Evolutionary conservation across 305 asterid genomes (phyloP).

Genomic region (Striga hermonthica): DNA sequence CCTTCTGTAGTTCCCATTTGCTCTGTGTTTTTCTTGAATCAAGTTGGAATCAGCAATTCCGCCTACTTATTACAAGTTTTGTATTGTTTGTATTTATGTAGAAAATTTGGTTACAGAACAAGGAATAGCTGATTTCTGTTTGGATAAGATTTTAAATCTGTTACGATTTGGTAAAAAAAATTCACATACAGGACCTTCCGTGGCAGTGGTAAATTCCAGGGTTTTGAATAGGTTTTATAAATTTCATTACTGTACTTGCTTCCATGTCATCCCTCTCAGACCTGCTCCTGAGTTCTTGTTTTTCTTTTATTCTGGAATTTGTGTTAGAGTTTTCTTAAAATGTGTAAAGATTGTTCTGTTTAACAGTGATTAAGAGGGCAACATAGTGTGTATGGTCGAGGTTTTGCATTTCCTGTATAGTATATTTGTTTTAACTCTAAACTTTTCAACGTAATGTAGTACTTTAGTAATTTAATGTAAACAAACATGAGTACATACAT

Average conservation of each 20-base stretch:
- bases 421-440: neutral
- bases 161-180: slow-evolving; percentile 10
- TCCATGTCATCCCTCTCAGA: slow-evolving; percentile 10
- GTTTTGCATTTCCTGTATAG: slow-evolving; percentile 5
- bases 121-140: slow-evolving; percentile 22
- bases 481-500: neutral
- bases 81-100: neutral
- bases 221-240: neutral
- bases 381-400: neutral
- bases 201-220: slow-evolving; percentile 19
- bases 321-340: slow-evolving; percentile 1
- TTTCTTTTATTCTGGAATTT: neutral
- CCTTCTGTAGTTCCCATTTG: too few relatives aligned
- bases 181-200: slow-evolving; percentile 12
- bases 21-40: too few relatives aligned
- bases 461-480: neutral
- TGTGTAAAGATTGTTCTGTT: slow-evolving; percentile 2
- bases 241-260: slow-evolving; percentile 19
- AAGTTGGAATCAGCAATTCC: too few relatives aligned
- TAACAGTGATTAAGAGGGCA: neutral
- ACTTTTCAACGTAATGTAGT: neutral
- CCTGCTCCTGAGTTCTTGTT: neutral
- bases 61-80: slow-evolving; percentile 2
- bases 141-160: slow-evolving; percentile 16
- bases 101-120: slow-evolving; percentile 9